A percentile compares a stretch with the other conserved stretches of the same genome.
Evolutionary conservation across 495 filamentous ascomycete genomes (phyloP).

Genomic region (Penicillium robsamsonii): DNA sequence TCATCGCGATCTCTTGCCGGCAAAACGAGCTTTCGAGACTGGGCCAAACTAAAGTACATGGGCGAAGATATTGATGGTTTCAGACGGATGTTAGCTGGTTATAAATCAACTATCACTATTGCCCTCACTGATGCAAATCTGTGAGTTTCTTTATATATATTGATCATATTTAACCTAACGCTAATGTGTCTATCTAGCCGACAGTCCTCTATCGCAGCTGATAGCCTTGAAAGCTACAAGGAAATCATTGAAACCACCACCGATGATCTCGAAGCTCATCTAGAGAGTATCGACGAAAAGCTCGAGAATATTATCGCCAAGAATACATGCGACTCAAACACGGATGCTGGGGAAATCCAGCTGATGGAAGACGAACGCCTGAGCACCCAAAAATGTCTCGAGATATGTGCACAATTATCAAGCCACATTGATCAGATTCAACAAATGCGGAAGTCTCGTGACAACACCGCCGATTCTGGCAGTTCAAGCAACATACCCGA

Average conservation of each 20-base stretch:
- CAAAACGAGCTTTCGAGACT: conserved; percentile 29
- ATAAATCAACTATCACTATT: conserved; percentile 43
- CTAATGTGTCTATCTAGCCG: conserved; percentile 20
- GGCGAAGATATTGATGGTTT: conserved; percentile 34
- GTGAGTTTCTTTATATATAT: conserved; percentile 27
- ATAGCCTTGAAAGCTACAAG: conserved; percentile 33
- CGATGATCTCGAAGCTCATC: conserved; percentile 36
- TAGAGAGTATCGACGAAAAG: conserved; percentile 38
- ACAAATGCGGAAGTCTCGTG: conserved; percentile 7
- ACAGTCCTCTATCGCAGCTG: conserved; percentile 27
- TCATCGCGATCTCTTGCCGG: conserved; percentile 14
- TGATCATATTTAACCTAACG: conserved; percentile 7
- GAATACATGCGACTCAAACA: conserved; percentile 8
- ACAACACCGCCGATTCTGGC: not conserved
- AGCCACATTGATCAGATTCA: conserved; percentile 37
- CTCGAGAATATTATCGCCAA: conserved; percentile 24
- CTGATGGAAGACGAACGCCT: conserved; percentile 38
- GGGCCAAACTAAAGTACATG: conserved; percentile 31
- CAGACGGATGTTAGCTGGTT: conserved; percentile 32
- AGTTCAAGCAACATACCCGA: conserved; percentile 17
- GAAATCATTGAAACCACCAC: conserved; percentile 37
- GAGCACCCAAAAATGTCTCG: conserved; percentile 44
- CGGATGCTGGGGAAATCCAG: conserved; percentile 31
- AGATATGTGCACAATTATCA: conserved; percentile 40
- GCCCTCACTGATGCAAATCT: conserved; percentile 38